Conservation (phyloP, 192 early-diverging fungal genomes). For the Ramicandelaber brevisporus region DNA sequence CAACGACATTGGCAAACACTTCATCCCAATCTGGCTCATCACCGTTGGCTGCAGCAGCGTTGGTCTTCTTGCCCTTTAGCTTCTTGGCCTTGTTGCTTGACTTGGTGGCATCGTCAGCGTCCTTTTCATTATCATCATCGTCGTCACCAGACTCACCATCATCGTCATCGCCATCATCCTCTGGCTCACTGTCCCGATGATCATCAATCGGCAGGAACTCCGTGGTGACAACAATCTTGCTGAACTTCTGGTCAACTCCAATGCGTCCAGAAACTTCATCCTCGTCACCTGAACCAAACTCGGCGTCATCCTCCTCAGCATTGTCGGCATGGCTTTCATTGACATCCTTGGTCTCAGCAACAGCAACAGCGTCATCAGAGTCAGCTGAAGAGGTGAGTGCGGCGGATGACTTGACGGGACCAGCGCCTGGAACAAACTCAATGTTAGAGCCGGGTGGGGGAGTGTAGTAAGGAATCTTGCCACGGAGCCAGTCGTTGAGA, state of each 20-base stretch:
- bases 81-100: constrained; percentile 10
- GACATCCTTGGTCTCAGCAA: constrained; percentile 6
- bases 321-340: constrained; percentile 9
- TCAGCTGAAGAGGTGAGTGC: background rate
- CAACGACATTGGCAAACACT: constrained; percentile 60
- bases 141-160: too few relatives aligned
- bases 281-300: constrained; percentile 1
- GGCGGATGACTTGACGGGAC: background rate
- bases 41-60: constrained; percentile 8
- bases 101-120: constrained; percentile 14
- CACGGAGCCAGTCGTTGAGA: constrained; percentile 94
- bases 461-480: constrained; percentile 86
- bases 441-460: constrained; percentile 39
- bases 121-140: too few relatives aligned
- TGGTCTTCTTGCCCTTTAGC: constrained; percentile 14
- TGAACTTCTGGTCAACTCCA: constrained; percentile 66
- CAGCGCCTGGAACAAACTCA: constrained; percentile 8
- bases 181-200: constrained; percentile 34
- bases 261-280: constrained; percentile 8
- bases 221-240: constrained; percentile 69
- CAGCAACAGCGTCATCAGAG: background rate
- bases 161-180: constrained; percentile 25
- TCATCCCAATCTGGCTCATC: constrained; percentile 62
- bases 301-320: constrained; percentile 7
- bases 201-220: constrained; percentile 73